Evolutionary conservation across 2,329 filamentous ascomycete genomes (phyloP), one percentile per base, ranked within the genome.

Genomic region (Trichoderma sp.): DNA sequence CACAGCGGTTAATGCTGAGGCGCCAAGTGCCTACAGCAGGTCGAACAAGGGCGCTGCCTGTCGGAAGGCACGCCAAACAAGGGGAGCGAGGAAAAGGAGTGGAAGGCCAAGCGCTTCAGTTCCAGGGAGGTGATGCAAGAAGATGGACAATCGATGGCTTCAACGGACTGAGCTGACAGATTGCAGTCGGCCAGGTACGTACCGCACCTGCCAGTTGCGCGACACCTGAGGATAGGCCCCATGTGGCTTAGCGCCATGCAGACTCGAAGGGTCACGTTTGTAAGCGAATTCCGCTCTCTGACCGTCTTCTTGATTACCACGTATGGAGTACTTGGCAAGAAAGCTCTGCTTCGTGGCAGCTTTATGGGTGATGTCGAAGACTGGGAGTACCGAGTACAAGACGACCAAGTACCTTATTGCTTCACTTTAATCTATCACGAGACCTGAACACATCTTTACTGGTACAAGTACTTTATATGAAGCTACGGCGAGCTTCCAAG

Each of bases 171-270:
- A 65, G 62, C 62, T 65, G 62, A 51, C 66, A 69, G 66, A 69
- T 69, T 69, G 66, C 66, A 30, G 68, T 43, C 56, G 53, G 28
- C 56, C 28, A 60, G 67, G 67, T 72, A 73, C 71, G 61, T 71
- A 71, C 69, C 61, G 24, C 51, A 26, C 18, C 30, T 70, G n/a
- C 69, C 51, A 28, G 69, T 66, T 70, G 56, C 67, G 67, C 67
- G 57, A 70, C 57, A 70, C 57, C 56, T 70, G 28, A 51, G 21
- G 34, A 53, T 24, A 36, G 28, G 15, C 67, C 21, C 26, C 24
- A 60, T 66, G 24, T 14, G 61, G 69, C 26, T 60, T 65, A 71
- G 69, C 62, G 62, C 53, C 69, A 64, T 64, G 68, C 39, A 34
- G 47, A 57, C 36, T 51, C 12, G 57, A 51, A 39, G 58, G 67